phyloP scores from a whole-genome alignment of 148 eudicot genomes.

The Dianthus caryophyllus region DNA sequence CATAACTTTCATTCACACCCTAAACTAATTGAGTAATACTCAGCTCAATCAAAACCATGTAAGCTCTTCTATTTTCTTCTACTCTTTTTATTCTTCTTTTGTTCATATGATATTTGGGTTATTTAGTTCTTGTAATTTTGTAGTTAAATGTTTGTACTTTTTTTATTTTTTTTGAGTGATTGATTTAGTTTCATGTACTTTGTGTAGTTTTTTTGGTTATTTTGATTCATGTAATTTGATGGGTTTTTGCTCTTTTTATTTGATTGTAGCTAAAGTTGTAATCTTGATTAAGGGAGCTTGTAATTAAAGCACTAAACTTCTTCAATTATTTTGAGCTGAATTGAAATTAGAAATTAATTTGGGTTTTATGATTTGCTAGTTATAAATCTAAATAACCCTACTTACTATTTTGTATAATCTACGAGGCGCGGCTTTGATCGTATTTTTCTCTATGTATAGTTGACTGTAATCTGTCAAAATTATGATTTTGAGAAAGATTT shows the following conservation, averaged over 20 bases:
- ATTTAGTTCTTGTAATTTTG: not conserved
- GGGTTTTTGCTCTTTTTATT: not conserved
- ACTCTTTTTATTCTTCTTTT: not conserved
- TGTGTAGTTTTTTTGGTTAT: not conserved
- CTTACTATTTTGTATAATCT: too few species aligned
- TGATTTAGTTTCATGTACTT: not conserved
- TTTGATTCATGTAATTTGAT: not conserved
- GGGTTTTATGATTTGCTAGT: too few species aligned
- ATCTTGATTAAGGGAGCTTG: not conserved
- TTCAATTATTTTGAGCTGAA: too few species aligned
- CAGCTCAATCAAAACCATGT: not conserved
- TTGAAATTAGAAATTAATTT: too few species aligned
- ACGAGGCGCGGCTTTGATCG: too few species aligned
- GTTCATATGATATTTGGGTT: not conserved
- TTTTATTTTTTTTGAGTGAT: not conserved
- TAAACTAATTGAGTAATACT: not conserved
- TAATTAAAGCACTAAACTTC: not conserved
- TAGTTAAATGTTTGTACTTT: not conserved
- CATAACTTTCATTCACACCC: slow-evolving; percentile 7
- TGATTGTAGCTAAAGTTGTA: not conserved
- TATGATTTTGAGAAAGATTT: too few species aligned
- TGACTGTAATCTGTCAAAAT: too few species aligned
- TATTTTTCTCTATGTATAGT: too few species aligned
- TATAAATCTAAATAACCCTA: too few species aligned
- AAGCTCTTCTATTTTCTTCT: not conserved